Conservation (phyloP, 2,329 filamentous ascomycete species). For the Fusarium sp. region DNA sequence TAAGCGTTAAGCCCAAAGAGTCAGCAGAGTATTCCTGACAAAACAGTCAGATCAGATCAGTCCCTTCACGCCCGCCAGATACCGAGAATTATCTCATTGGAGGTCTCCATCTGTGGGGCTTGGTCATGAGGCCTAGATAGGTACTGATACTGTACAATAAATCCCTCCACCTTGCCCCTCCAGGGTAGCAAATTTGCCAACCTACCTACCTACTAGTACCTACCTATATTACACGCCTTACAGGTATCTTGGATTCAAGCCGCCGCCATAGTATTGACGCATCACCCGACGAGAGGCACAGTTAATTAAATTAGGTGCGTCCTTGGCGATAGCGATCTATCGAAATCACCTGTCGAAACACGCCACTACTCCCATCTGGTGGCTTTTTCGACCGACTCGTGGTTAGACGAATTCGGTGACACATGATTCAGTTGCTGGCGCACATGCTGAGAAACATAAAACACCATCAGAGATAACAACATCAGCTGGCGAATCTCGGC, state of each 20-base stretch:
- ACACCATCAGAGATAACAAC: not conserved
- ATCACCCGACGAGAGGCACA: constrained; percentile 12
- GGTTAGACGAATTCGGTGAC: not conserved
- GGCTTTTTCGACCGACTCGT: constrained; percentile 5
- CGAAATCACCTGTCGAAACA: not conserved
- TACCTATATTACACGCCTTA: not conserved
- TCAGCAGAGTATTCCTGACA: not conserved
- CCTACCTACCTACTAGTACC: no score
- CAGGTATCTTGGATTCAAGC: not conserved
- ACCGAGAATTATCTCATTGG: not conserved
- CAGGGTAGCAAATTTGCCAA: constrained; percentile 8
- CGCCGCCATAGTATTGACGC: not conserved
- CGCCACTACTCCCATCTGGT: not conserved
- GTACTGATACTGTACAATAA: not conserved
- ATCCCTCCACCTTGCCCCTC: constrained; percentile 18
- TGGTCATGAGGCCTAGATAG: not conserved
- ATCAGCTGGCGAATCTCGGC: not conserved
- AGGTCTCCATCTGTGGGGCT: constrained; percentile 1
- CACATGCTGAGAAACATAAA: constrained; percentile 21
- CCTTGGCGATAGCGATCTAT: not conserved
- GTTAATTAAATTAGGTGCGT: not conserved
- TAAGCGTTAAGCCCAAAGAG: not conserved
- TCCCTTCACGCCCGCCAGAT: not conserved
- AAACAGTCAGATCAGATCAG: not conserved
- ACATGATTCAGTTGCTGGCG: constrained; percentile 26